Conservation (phyloP, 75 land plant species). For the Cunninghamia lanceolata region DNA sequence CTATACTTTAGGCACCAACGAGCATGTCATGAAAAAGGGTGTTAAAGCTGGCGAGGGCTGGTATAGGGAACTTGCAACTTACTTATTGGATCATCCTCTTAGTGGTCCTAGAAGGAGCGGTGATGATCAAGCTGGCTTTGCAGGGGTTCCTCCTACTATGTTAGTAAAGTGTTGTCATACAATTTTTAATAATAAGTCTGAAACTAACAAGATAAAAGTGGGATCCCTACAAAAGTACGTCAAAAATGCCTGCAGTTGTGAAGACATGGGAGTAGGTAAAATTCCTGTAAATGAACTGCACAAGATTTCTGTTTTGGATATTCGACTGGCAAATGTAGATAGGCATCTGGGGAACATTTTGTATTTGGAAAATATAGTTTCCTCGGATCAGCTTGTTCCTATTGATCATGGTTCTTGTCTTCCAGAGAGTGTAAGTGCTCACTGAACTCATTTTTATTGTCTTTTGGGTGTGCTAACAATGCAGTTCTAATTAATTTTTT, state of each 20-base stretch:
- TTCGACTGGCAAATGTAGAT: constrained; percentile 27
- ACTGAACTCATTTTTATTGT: too few relatives aligned
- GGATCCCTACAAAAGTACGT: constrained; percentile 25
- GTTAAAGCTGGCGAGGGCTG: constrained; percentile 17
- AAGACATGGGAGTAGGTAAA: constrained; percentile 11
- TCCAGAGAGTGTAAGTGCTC: constrained; percentile 21
- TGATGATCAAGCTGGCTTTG: constrained; percentile 14
- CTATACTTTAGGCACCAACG: background rate
- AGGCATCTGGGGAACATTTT: constrained; percentile 21
- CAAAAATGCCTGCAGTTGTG: constrained; percentile 13
- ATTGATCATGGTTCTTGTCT: constrained; percentile 34
- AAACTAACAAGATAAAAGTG: background rate
- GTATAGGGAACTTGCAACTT: constrained; percentile 19
- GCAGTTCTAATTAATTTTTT: background rate
- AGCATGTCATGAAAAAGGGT: constrained; percentile 9
- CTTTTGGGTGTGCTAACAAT: too few relatives aligned
- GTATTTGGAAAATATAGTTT: background rate
- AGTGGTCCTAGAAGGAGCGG: background rate
- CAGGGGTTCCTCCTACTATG: constrained; percentile 33
- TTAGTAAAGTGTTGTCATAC: constrained; percentile 16
- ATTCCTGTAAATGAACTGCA: constrained; percentile 22
- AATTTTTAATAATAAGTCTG: constrained; percentile 3
- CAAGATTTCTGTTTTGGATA: constrained; percentile 23
- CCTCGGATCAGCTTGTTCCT: constrained; percentile 13
- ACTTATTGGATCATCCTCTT: constrained; percentile 21